Base-by-base conservation (phyloP, 1,139 yeast genomes). In the Taphrina confusa region DNA sequence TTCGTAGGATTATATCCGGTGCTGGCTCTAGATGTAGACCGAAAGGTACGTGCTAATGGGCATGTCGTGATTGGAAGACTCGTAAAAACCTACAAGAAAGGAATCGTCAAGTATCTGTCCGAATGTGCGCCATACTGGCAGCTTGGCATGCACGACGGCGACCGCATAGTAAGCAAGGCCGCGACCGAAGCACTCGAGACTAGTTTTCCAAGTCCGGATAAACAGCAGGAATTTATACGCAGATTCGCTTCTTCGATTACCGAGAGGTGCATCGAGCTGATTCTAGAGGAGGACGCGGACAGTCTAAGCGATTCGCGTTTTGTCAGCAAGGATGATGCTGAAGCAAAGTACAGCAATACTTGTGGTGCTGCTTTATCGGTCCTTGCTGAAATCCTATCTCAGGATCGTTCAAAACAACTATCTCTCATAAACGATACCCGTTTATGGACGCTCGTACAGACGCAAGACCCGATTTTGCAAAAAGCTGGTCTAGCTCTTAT, bases 291-390 rank as follows among this genome's bases (percentile, higher is more conserved):
- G 25, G 37, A 42, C n/a, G 47, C 30, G 5, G 39, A 30, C 12
- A 46, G 54, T 23, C 28, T 62, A 42, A 62, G 62, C 31, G 64
- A 62, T 36, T 28, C 45, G 20, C 61, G 63, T 5, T 62, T 52
- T 20, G 37, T 57, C 30, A 49, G 50, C 20, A 33, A 22, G 31
- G 62, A 61, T 30, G 64, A 56, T n/a, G 56, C 64, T 1, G 57
- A 57, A 6, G 51, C 56, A 4, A 62, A 57, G 36, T 62, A 57
- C 52, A 30, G 8, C 4, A 50, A 56, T 8, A 36, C 51, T 14
- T 37, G 34, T 11, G 12, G 33, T 16, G 36, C 56, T 31, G 40
- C 49, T 14, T 22, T 54, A 25, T 25, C 37, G 14, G 49, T 33
- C 51, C 23, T 46, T 20, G 8, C 57, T 16, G 33, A 30, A 22